A percentile compares a stretch with the other conserved stretches of the same genome.
phyloP scores from a whole-genome alignment of 2,329 filamentous ascomycete genomes.

The Hypoxylon sp. region DNA sequence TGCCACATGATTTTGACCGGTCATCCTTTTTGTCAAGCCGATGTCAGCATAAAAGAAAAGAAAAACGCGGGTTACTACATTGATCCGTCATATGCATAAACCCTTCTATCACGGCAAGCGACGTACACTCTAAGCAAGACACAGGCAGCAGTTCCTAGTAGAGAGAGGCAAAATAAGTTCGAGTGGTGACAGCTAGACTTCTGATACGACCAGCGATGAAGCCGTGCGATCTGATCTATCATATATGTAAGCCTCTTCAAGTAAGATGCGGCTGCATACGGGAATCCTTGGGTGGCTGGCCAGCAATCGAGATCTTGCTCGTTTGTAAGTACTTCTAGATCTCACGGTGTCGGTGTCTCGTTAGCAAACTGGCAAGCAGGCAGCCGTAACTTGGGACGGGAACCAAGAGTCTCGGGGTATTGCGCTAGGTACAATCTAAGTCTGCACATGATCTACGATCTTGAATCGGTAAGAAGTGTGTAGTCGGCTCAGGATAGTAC shows the following conservation, averaged over 20 bases:
- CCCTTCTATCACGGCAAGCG: neutral
- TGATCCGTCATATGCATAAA: conserved; percentile 11
- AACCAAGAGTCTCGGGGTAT: conserved; percentile 20
- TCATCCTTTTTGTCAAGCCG: too few relatives aligned
- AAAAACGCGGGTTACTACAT: conserved; percentile 9
- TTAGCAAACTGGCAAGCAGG: neutral
- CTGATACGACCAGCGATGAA: neutral
- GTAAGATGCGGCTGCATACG: conserved; percentile 24
- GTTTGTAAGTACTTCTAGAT: neutral
- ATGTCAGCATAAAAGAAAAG: too few relatives aligned
- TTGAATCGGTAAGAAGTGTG: conserved; percentile 23
- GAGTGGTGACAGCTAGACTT: neutral
- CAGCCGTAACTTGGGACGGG: neutral
- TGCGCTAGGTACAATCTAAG: conserved; percentile 16
- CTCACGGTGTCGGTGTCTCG: too few relatives aligned
- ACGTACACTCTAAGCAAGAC: neutral
- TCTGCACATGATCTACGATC: neutral
- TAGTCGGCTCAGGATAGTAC: neutral
- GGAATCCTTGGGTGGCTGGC: neutral
- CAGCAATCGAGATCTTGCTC: conserved; percentile 1
- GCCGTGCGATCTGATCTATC: conserved; percentile 17
- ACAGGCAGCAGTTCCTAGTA: neutral
- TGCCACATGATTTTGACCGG: too few relatives aligned
- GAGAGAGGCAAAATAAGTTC: too few relatives aligned
- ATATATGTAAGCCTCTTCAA: conserved; percentile 22